Evolutionary conservation across 2,329 filamentous ascomycete species (phyloP).

Genomic region (Verticillium longisporum): DNA sequence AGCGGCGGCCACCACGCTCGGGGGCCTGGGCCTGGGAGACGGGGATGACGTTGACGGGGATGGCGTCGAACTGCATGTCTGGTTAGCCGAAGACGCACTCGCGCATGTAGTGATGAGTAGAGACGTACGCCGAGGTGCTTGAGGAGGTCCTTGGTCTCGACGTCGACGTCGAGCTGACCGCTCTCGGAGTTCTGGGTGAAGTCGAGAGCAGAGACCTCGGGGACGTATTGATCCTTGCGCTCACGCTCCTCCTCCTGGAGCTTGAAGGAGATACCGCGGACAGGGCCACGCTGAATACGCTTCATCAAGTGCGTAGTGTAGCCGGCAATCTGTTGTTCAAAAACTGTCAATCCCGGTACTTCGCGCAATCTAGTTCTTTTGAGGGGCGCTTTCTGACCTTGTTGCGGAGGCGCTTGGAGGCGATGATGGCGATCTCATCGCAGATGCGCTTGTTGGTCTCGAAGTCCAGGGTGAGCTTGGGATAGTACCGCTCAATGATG

Average conservation of each 20-base stretch:
- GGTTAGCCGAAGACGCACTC: not conserved
- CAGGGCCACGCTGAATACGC: slow-evolving; percentile 98
- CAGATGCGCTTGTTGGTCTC: slow-evolving; percentile 99
- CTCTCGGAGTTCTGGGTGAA: slow-evolving; percentile 91
- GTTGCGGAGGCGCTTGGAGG: slow-evolving; percentile 98
- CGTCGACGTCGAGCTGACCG: slow-evolving; percentile 90
- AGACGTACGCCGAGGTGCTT: slow-evolving; percentile 95
- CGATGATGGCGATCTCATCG: slow-evolving; percentile 99
- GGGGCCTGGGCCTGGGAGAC: slow-evolving; percentile 82
- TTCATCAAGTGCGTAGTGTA: slow-evolving; percentile 99
- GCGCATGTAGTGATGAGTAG: not conserved
- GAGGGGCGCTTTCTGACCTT: slow-evolving; percentile 55
- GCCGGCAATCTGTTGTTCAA: slow-evolving; percentile 68
- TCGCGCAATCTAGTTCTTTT: not conserved
- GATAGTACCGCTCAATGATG: slow-evolving; percentile 98
- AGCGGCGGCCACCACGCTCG: slow-evolving; percentile 74
- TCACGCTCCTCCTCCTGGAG: slow-evolving; percentile 99
- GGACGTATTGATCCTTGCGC: slow-evolving; percentile 99
- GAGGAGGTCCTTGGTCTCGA: slow-evolving; percentile 97
- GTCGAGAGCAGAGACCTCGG: slow-evolving; percentile 97
- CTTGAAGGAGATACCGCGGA: slow-evolving; percentile 99
- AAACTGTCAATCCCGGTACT: slow-evolving; percentile 2
- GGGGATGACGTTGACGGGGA: slow-evolving; percentile 91
- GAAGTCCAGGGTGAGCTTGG: slow-evolving; percentile 97
- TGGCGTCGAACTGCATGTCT: slow-evolving; percentile 74